A percentile compares a stretch with the other conserved stretches of the same genome.
Conservation (phyloP, 78 protist genomes). For the Capsaspora owczarzaki region DNA sequence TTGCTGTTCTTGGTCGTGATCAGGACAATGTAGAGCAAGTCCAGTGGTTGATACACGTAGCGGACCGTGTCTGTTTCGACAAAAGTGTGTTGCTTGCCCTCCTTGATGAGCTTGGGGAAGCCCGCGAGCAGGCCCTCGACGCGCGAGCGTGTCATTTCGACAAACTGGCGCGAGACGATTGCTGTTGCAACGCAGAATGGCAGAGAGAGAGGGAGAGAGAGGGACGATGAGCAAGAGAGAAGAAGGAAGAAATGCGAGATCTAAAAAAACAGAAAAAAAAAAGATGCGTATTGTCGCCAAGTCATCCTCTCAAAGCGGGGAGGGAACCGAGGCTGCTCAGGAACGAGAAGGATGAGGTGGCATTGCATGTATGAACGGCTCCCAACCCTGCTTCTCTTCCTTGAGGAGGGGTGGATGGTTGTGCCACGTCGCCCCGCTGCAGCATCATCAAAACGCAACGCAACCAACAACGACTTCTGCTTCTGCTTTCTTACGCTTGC, state of each 20-base stretch:
- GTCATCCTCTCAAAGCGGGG: too few species aligned
- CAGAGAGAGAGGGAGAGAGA: neutral
- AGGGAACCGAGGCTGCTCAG: too few species aligned
- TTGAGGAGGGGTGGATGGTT: too few species aligned
- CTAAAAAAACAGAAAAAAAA: too few species aligned
- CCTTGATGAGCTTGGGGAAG: conserved; percentile 84
- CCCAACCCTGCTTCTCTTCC: too few species aligned
- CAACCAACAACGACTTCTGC: too few species aligned
- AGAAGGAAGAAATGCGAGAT: too few species aligned
- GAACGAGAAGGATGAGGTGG: too few species aligned
- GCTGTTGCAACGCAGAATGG: conserved; percentile 24
- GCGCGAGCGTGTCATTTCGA: conserved; percentile 80
- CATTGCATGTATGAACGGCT: too few species aligned
- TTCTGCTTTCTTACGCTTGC: conserved; percentile 23
- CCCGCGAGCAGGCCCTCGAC: conserved; percentile 90
- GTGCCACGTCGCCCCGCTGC: too few species aligned
- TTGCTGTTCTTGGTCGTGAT: conserved; percentile 84
- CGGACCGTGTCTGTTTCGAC: conserved; percentile 80
- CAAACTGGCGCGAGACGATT: conserved; percentile 83
- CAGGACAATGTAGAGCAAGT: conserved; percentile 68
- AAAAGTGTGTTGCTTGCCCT: conserved; percentile 83
- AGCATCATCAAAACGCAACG: too few species aligned
- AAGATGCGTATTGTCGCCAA: too few species aligned
- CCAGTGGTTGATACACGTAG: conserved; percentile 95
- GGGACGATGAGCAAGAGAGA: neutral